Base-by-base conservation (phyloP, 2,329 filamentous ascomycete genomes). In the Colletotrichum incanum region DNA sequence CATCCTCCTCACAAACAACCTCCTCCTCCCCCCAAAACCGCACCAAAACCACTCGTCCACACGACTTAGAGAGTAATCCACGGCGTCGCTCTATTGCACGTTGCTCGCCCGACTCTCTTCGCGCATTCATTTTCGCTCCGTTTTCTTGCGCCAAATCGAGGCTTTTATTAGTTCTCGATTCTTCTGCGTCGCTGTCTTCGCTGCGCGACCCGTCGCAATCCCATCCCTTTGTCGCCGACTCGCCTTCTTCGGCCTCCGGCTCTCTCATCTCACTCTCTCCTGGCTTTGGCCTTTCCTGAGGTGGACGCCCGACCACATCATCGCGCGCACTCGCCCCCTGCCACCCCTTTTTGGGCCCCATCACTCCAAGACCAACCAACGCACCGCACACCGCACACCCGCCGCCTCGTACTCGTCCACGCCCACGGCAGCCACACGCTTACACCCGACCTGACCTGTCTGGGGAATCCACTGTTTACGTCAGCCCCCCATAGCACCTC, bases 111-210 rank as follows among this genome's bases (percentile, higher is more conserved):
- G 31, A 59, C 65, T 72, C 67, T 63, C 64, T 75, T 76, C 71
- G 75, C 75, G 74, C 74, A 73, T 74, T 73, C 75, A 64, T 75
- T 74, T 74, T 68, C 64, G 60, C 71, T 73, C 70, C 58, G 54
- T 70, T 71, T 68, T 75, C 59, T 71, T 54, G 73, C 76, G 77
- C 75, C 71, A 75, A 72, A 76, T 82, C 82, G 83, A 84, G 82
- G 80, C 83, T 84, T 84, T 88, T 73, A 80, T 79, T 88, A 87
- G 86, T 82, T 81, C 82, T 88, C 85, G 85, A 79, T 78, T 75
- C 26, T 68, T 71, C 68, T 65, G 60, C 69, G 54, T 74, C 71
- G 47, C 58, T 31, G 58, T 71, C 63, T 52, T 73, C 69, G 69
- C 70, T 74, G 73, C 74, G 74, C 73, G 72, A 74, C 65, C 73